Base-by-base conservation (phyloP, 257 asterid genomes). In the Solanum chiquidenum region DNA sequence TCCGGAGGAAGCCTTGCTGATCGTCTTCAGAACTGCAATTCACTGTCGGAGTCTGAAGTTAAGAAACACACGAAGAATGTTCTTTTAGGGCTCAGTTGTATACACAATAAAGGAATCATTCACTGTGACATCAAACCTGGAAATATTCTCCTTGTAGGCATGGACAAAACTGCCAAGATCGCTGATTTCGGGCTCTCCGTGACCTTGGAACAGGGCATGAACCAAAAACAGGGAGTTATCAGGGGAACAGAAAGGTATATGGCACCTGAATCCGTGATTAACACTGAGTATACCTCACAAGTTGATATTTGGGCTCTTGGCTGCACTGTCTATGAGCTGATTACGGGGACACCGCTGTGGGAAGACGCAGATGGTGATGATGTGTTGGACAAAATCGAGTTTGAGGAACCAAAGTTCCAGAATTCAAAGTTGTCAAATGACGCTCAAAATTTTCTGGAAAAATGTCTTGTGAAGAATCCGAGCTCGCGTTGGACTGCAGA, bases 271-370 rank as follows among this genome's bases (percentile, higher is more conserved):
- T 80, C 87, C 1, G 34, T 86, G 29, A 6, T 71, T 9, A 31
- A 25, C 12, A 68, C 18, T 1, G 72, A 68, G 31, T 82, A 52
- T 37, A 83, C 74, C 2, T n/a, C n/a, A 8, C 44, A 44, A 9
- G 84, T 38, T n/a, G 90, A 89, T 25, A 68, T 89, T 4, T 89
- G 87, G 87, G 86, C 88, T 20, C 71, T 89, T 20, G 91, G 90
- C 0, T 87, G 87, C 14, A 75, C 69, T 14, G 86, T 87, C 21
- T 35, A 84, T 7, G 87, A 84, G 88, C 58, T 89, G 85, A 40
- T 89, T 13, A 52, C 44, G 1, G 31, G 77, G 68, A 87, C 29
- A 89, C 72, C 42, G 2, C 37, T 52, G 5, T 37, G 88, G 85
- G 25, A 18, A 49, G 60, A 14, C 1, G 4, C 46, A 21, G 12